Conservation (phyloP, 345 rosid genomes). For the Populus deltoides region DNA sequence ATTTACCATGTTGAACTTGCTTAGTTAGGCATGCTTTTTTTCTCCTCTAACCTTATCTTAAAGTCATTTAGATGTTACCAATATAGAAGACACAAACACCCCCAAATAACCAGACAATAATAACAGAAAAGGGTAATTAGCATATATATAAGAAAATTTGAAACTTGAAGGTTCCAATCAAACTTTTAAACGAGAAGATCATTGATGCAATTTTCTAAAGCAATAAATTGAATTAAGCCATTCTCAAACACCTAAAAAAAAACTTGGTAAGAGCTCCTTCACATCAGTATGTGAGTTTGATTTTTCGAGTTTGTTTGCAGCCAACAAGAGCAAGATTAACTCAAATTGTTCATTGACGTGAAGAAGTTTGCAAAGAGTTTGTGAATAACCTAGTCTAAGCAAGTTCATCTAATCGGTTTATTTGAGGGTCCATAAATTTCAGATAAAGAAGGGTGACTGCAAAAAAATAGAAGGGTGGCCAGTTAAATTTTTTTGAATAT, state of each 20-base stretch:
- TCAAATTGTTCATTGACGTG: background rate
- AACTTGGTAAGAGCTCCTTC: background rate
- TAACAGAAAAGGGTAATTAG: background rate
- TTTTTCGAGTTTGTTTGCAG: background rate
- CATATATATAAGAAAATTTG: background rate
- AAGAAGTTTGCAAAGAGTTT: background rate
- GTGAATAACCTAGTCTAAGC: background rate
- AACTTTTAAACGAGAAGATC: background rate
- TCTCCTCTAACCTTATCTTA: background rate
- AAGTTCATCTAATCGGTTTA: background rate
- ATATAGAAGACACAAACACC: background rate
- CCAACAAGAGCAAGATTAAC: background rate
- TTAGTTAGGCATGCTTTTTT: background rate
- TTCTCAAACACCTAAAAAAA: background rate
- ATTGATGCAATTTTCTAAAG: background rate
- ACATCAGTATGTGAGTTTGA: background rate
- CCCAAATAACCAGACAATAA: background rate
- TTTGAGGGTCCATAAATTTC: background rate
- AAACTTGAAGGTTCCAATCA: constrained; percentile 4
- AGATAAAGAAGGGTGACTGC: background rate
- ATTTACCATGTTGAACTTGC: background rate
- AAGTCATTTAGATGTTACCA: background rate
- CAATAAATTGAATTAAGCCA: background rate
- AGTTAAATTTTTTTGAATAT: background rate
- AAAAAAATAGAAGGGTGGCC: background rate